Base-by-base conservation (phyloP, 768 basidiomycete species). In the Trametes villosa region DNA sequence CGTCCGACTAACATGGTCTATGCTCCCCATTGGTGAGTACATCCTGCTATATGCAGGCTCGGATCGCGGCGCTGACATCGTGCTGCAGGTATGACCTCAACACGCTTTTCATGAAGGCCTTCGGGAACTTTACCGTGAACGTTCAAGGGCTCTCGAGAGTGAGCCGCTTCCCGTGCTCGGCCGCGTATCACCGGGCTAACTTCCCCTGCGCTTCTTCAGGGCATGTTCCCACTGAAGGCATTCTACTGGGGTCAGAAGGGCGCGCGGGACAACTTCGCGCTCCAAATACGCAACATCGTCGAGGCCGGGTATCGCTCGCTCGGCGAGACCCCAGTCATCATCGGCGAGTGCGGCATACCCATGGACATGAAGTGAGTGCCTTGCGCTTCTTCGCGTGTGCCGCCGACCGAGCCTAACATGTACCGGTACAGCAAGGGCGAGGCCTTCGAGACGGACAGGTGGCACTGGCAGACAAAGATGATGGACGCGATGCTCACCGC, bases 281-380 rank as follows among this genome's bases (percentile, higher is more conserved):
- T 90, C 9, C 96, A 99, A 67, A 87, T 98, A 33, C 77, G 80
- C 9, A 96, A 88, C 62, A 82, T 98, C 48, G 84, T 93, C 6
- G 80, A 90, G 53, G 79, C 82, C 20, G 88, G 83, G 0, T 86
- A 91, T 66, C 73, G 81, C 31, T 78, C 84, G 4, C 79, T 97
- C 0, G 94, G 92, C 26, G 92, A 95, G 68, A 83, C 75, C 18
- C 96, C 96, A 12, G 84, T 94, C 40, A 74, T 98, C 13, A 83
- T 99, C 59, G 96, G 96, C 20, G 96, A 99, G 73, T 92, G 90
- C 63, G 96, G 96, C 30, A 81, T 98, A 22, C 96, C 96, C 1
- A 96, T 98, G 89, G 97, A 99, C 67, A 86, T 97, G 82, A 98
- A 99, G 94, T 95, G 67, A 42, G 89, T 77, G 3, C 18, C 30